phyloP scores from a whole-genome alignment of 176 grass and related monocot genomes.

The Calamus simplicifolius region DNA sequence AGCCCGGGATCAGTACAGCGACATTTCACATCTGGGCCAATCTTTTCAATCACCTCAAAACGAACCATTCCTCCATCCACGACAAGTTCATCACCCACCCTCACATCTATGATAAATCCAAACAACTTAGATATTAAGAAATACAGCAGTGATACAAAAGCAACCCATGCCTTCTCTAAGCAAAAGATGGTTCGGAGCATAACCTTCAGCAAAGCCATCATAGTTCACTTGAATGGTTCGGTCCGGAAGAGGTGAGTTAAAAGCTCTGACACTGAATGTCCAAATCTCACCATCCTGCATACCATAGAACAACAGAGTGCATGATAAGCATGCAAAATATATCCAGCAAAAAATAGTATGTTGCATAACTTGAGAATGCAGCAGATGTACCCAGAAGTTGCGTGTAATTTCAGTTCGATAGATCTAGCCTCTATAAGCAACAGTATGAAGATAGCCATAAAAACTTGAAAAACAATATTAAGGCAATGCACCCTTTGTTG shows the following conservation, averaged over 20 bases:
- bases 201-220: conserved; percentile 97
- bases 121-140: neutral
- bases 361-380: too few species aligned
- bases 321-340: too few species aligned
- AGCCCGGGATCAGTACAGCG: conserved; percentile 88
- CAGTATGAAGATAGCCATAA: too few species aligned
- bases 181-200: neutral
- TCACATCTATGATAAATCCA: conserved; percentile 56
- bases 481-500: too few species aligned
- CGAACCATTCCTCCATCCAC: conserved; percentile 97
- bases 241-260: conserved; percentile 71
- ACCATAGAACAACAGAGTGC: conserved; percentile 5
- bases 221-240: conserved; percentile 80
- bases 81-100: conserved; percentile 89
- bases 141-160: too few species aligned
- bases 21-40: conserved; percentile 92
- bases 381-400: too few species aligned
- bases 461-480: too few species aligned
- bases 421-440: too few species aligned
- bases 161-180: too few species aligned
- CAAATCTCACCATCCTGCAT: conserved; percentile 97
- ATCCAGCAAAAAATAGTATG: too few species aligned
- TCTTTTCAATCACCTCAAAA: conserved; percentile 93
- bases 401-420: too few species aligned
- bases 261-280: conserved; percentile 95